Evolutionary conservation across 2,329 filamentous ascomycete genomes (phyloP), one percentile per base, ranked within the genome.

Genomic region (Alternaria consortialis): DNA sequence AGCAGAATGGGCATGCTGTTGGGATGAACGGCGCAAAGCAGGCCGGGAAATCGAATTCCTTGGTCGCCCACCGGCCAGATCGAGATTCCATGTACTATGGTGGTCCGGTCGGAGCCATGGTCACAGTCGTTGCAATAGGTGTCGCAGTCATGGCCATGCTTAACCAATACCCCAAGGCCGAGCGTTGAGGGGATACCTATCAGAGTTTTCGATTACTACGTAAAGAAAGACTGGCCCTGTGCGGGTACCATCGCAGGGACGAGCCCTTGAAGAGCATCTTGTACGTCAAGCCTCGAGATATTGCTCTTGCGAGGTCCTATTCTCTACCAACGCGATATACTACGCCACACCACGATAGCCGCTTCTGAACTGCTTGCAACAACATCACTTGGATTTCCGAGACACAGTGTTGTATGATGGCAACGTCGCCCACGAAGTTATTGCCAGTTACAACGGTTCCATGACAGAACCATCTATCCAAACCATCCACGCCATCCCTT

Each of bases 131-230:
- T 48, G 73, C 78, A 53, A 67, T 80, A 29, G 79, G 79, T 56
- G 73, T 80, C 15, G 78, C 77, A 47, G 73, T 80, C 53, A 80
- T 80, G 79, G 73, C 77, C 31, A 79, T 74, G 68, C 70, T 80
- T 42, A 80, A 80, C 57, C 77, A 79, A 46, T 82, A 81, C 73
- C 79, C 80, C 34, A 81, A 81, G 62, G 74, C 78, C 15, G 81
- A 83, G 57, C 75, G 80, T 64, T 83, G 80, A 82, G 64, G 23
- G 47, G 15, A 29, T 42, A 20, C 32, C 43, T 43, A 3, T n/a
- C 37, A 4, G 59, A 60, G 57, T 56, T 44, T 55, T 58, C 54
- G 34, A 56, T 48, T 27, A 57, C 32, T 56, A 37, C 20, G 47
- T 53, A 17, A 50, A 60, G 29, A 32, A 43, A 27, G 13, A 17